These are phyloP conservation scores for Monosporascus sp. DNA, from an alignment of 2,329 filamentous ascomycete genomes.

Conservation along the genomic window DNA sequence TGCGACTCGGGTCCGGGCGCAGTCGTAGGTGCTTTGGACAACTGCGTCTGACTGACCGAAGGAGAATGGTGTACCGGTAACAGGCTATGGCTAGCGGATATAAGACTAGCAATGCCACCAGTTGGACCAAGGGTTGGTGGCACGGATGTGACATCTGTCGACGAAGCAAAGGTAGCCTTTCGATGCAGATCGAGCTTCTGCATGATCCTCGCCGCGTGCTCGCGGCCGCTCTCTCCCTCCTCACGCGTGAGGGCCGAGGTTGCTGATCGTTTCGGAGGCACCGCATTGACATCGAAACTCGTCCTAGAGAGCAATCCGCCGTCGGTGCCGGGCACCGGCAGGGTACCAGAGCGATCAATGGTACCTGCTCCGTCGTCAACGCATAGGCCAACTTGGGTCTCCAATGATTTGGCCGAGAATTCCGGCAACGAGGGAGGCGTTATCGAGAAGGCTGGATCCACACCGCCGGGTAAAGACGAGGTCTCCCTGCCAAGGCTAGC, in stretches of 20 bases:
- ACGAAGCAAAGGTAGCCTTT: constrained; percentile 58
- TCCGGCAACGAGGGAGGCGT: constrained; percentile 83
- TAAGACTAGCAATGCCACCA: constrained; percentile 75
- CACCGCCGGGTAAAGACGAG: constrained; percentile 39
- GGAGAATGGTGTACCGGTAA: constrained; percentile 54
- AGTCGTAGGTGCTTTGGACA: background rate
- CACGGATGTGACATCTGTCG: constrained; percentile 32
- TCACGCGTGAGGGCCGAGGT: constrained; percentile 49
- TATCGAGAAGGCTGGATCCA: constrained; percentile 83
- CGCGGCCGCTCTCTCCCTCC: constrained; percentile 69
- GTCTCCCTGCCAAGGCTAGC: constrained; percentile 52
- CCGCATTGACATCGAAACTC: constrained; percentile 63
- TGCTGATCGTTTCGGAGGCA: constrained; percentile 47
- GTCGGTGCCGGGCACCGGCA: constrained; percentile 61
- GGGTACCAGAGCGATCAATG: constrained; percentile 57
- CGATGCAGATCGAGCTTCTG: constrained; percentile 88
- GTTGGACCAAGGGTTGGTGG: constrained; percentile 32
- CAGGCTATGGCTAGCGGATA: constrained; percentile 76
- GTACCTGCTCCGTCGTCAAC: constrained; percentile 28
- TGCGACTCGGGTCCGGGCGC: constrained; percentile 38
- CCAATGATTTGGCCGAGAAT: constrained; percentile 75
- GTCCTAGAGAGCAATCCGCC: constrained; percentile 48
- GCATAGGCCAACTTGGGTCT: constrained; percentile 47
- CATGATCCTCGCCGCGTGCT: constrained; percentile 83
- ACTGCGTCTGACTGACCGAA: constrained; percentile 18